Conservation (phyloP, 1,284 basidiomycete species). For the Moniliella sp. region DNA sequence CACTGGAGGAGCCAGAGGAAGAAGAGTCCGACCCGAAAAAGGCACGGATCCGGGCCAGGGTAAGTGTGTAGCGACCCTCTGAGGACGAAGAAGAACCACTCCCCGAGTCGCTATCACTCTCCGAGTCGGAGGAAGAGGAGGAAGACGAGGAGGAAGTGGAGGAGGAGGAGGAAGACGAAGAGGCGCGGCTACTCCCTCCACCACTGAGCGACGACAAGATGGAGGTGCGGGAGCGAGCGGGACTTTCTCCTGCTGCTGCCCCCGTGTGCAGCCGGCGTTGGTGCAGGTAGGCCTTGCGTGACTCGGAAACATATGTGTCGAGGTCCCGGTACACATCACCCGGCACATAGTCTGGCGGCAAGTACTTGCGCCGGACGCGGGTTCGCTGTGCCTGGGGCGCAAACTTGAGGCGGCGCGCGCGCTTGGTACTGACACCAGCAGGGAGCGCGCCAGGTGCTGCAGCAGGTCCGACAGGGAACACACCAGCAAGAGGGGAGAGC, state of each 20-base stretch:
- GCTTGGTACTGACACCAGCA: no score
- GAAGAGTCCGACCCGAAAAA: constrained; percentile 19
- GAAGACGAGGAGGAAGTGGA: constrained; percentile 1
- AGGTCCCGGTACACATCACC: constrained; percentile 26
- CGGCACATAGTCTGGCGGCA: constrained; percentile 18
- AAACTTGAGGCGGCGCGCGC: constrained; percentile 7
- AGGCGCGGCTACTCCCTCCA: constrained; percentile 9
- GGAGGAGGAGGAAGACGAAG: constrained; percentile 2
- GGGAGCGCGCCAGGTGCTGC: no score
- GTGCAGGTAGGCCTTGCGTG: constrained; percentile 9
- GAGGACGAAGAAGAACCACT: constrained; percentile 9
- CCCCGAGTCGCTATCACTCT: constrained; percentile 5
- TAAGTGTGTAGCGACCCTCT: constrained; percentile 9
- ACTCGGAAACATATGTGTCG: constrained; percentile 19
- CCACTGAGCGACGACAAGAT: constrained; percentile 5
- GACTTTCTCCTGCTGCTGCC: not conserved
- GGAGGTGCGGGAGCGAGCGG: not conserved
- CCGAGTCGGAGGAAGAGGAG: constrained; percentile 5
- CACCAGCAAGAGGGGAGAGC: no score
- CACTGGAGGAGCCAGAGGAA: constrained; percentile 4
- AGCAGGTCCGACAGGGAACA: no score
- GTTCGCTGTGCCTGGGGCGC: constrained; percentile 20
- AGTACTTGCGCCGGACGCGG: constrained; percentile 18
- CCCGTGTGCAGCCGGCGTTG: constrained; percentile 1
- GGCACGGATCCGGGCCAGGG: constrained; percentile 21